Base-by-base conservation (phyloP, 371 early-diverging fungal species). In the Mortierella sp. region DNA sequence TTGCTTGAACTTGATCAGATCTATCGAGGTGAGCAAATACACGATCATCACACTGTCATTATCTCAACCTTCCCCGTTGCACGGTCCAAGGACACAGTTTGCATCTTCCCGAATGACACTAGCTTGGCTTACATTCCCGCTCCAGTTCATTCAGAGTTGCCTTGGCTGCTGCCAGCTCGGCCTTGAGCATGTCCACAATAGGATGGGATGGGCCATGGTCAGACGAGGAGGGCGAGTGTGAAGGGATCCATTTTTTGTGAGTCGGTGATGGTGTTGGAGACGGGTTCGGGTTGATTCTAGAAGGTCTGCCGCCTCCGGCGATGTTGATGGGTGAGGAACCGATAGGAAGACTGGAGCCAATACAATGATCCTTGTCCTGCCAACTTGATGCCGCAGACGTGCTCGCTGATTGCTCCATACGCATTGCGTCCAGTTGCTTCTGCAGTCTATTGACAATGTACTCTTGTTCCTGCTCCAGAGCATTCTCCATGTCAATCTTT, bases 401-500 rank as follows among this genome's bases (percentile, higher is more conserved):
- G 37, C 41, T 69, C 17, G 56, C 30, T 19, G 71, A 63, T 11
- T 62, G 69, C 50, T 87, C 84, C 31, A 79, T 70, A 28, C 84
- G 80, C 58, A 87, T 65, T 8, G 82, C 78, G 48, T 89, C 89
- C 51, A 88, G 50, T 60, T 89, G 90, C 52, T 87, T 89, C 51
- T 84, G 90, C 39, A 88, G 78, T 50, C 81, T 85, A 65, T 94
- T 94, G 39, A 94, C 92, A 56, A 93, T 86, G 54, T 86, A 89
- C 79, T 94, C 94, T 71, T 94, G 94, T 57, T 93, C 94, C 70
- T 91, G 93, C 59, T 94, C 94, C 62, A 94, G 76, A 5, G 90
- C 89, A 62, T 87, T 92, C 54, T 94, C 94, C 80, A 94, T 80
- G 51, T 92, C 90, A 60, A 92, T 83, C 76, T 93, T 94, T 70